Evolutionary conservation across 2,329 filamentous ascomycete genomes (phyloP), one percentile per base, ranked within the genome.

Genomic region (Monilinia aucupariae): DNA sequence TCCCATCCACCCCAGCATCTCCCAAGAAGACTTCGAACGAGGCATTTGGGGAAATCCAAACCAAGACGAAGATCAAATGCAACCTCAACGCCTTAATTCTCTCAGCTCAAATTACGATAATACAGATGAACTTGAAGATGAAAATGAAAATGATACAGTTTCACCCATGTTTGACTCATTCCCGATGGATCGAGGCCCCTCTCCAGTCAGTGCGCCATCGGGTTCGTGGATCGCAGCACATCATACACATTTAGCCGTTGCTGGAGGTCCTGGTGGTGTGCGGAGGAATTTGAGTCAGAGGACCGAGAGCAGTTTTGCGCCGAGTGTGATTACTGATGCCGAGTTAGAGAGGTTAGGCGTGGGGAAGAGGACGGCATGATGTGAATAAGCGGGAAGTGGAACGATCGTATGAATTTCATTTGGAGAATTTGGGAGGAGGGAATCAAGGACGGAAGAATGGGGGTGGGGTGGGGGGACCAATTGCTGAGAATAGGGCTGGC

Each of bases 401-500:
- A 53, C 45, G 59, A 55, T 20, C 20, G 30, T 47, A 56, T 58
- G 54, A 58, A 47, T 37, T 47, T 58, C 8, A 25, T 47, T 45
- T 34, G 13, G 20, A 9, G 25, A 10, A 22, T 20, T 30, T 47
- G 10, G 43, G 8, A 10, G n/a, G n/a, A 7, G 20, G 15, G 17
- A 43, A 43, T 15, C 5, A n/a, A 43, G 52, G 27, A 25, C 27
- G 37, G 25, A n/a, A 37, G 52, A 8, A 41, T 15, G 32, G n/a
- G 25, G 17, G 12, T 39, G 4, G n/a, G n/a, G 27, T 2, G 10
- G 39, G 2, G n/a, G 32, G 12, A 13, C 30, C 70, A 71, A 64
- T 73, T 68, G 61, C 71, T 69, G 34, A 70, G 68, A 49, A 74
- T 64, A 25, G 75, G 76, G 48, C 76, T 65, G 39, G 69, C 12